phyloP scores from a whole-genome alignment of 345 rosid species.

The Hypericum perforatum region DNA sequence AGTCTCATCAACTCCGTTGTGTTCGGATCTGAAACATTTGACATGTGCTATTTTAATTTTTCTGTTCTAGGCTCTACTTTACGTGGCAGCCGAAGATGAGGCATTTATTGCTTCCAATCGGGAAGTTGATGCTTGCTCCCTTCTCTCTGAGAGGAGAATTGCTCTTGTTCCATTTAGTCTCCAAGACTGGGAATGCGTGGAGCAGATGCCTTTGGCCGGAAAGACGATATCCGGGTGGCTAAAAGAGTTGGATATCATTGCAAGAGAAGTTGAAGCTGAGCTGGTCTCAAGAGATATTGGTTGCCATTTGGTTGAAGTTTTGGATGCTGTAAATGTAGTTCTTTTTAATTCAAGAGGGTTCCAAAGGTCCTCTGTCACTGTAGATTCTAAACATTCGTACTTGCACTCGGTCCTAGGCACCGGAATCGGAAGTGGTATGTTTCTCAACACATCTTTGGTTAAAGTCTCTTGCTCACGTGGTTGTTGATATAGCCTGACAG shows the following conservation, averaged over 20 bases:
- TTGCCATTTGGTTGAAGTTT: constrained; percentile 63
- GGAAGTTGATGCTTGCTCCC: constrained; percentile 47
- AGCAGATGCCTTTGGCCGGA: constrained; percentile 56
- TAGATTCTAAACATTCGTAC: constrained; percentile 59
- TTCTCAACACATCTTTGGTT: not conserved
- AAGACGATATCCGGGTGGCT: constrained; percentile 59
- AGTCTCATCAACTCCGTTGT: not conserved
- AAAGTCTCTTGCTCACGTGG: not conserved
- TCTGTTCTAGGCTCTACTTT: constrained; percentile 44
- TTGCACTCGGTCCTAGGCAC: constrained; percentile 65
- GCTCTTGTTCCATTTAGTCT: constrained; percentile 23
- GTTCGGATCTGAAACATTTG: too few relatives aligned
- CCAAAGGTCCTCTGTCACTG: constrained; percentile 56
- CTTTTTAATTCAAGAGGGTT: constrained; percentile 73
- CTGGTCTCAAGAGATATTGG: constrained; percentile 72
- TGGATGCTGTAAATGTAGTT: constrained; percentile 74
- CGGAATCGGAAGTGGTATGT: constrained; percentile 73
- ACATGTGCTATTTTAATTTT: too few relatives aligned
- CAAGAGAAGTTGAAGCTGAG: constrained; percentile 80
- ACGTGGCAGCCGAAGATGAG: constrained; percentile 88
- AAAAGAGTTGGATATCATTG: constrained; percentile 46
- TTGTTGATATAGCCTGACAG: constrained; percentile 1
- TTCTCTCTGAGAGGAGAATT: constrained; percentile 39
- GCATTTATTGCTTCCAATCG: constrained; percentile 48
- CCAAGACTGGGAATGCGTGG: constrained; percentile 36